Evolutionary conservation across 768 basidiomycete genomes (phyloP), one percentile per base, ranked within the genome.

Genomic region (Leucocoprinus leucothites): DNA sequence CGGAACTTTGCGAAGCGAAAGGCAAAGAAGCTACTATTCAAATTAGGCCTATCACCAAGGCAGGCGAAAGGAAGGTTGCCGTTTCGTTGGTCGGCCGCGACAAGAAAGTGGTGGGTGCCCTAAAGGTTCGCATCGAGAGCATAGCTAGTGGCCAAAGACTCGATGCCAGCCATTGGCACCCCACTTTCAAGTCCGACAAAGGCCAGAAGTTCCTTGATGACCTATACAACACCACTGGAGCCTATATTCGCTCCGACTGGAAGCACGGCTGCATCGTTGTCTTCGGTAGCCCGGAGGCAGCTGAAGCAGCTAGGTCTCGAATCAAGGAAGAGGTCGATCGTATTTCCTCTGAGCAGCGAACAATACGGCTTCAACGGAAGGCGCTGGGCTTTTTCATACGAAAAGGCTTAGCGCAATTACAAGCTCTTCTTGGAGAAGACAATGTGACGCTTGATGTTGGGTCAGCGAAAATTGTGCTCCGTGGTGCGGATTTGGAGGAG

Each of bases 111-210:
- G 73, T 79, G 1, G 85, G 85, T 1, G 71, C 75, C 3, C 61
- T 86, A 57, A 86, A 85, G 67, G 83, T 85, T 9, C 69, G 83
- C 49, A 79, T 82, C 0, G 85, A 86, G 63, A 76, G 70, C 48
- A 62, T 86, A 35, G 77, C 74, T 2, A 71, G 71, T 19, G 84
- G 84, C 5, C 76, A 80, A 36, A 77, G 67, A 34, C 67, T 85
- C 9, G 71, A 69, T 40, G 56, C 68, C 2, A 66, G 67, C 2
- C 72, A 72, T 28, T 85, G 82, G 83, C 82, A 84, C 64, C 66
- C 71, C 28, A 71, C 72, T 0, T 72, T 84, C 54, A 62, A 45
- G 28, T 57, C 24, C 34, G 5, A 60, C 21, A 58, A 64, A 28
- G 70, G 67, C 7, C 71, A 63, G 47, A 25, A 59, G 1, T 79